phyloP scores from a whole-genome alignment of 345 rosid species.

The Hibiscus trionum region DNA sequence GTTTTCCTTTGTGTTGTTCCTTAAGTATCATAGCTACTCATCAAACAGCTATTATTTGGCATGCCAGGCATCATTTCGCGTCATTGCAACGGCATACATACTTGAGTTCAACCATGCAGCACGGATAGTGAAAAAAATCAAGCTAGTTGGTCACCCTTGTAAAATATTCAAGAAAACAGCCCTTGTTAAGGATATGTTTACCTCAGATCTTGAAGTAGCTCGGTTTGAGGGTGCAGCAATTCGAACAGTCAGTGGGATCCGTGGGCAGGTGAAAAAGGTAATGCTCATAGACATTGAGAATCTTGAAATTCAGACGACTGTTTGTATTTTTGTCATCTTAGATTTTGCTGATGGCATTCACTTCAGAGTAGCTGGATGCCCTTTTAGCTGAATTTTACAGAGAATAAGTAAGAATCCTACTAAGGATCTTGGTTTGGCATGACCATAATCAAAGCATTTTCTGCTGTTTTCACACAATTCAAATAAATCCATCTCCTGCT shows the following conservation, averaged over 20 bases:
- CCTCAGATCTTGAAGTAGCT: slow-evolving; percentile 91
- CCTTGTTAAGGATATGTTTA: slow-evolving; percentile 79
- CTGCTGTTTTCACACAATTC: not conserved
- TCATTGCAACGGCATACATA: slow-evolving; percentile 71
- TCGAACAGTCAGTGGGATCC: slow-evolving; percentile 88
- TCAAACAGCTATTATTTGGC: slow-evolving; percentile 20
- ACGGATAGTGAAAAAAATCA: slow-evolving; percentile 69
- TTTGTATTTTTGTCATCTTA: not conserved
- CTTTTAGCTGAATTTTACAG: too few relatives aligned
- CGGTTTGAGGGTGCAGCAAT: slow-evolving; percentile 79
- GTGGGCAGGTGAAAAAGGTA: slow-evolving; percentile 94
- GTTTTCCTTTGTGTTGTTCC: not conserved
- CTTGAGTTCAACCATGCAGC: slow-evolving; percentile 82
- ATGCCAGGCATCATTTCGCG: slow-evolving; percentile 66
- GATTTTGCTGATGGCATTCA: not conserved
- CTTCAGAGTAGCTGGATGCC: too few relatives aligned
- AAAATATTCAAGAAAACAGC: slow-evolving; percentile 91
- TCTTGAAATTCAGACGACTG: not conserved
- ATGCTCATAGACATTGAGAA: not conserved
- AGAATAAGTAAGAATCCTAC: not conserved
- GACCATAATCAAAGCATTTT: not conserved
- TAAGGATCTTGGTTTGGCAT: not conserved
- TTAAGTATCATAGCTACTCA: not conserved
- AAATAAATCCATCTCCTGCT: not conserved
- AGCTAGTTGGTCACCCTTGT: slow-evolving; percentile 84